Evolutionary conservation across 1,284 basidiomycete genomes (phyloP).

Genomic region (Ganoderma leucocontextum): DNA sequence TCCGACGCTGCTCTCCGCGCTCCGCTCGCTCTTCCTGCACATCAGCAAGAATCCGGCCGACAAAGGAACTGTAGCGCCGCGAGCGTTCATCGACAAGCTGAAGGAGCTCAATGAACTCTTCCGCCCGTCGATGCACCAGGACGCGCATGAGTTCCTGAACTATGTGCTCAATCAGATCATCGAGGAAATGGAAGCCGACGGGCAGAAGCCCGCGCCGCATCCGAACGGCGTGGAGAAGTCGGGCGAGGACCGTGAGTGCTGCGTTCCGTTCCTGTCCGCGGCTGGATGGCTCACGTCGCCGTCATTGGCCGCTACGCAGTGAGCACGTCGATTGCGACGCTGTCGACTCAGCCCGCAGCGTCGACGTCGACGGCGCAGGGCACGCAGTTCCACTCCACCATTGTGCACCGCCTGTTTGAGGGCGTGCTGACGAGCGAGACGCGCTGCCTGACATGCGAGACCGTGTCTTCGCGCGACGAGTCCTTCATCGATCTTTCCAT

Average conservation of each 20-base stretch:
- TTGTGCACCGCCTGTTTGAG: slow-evolving; percentile 94
- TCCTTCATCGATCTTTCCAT: slow-evolving; percentile 97
- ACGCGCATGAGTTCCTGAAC: slow-evolving; percentile 97
- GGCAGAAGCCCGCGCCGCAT: slow-evolving; percentile 45
- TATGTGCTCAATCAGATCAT: slow-evolving; percentile 93
- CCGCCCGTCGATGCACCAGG: slow-evolving; percentile 89
- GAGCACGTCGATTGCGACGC: slow-evolving; percentile 62
- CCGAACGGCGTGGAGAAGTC: slow-evolving; percentile 42
- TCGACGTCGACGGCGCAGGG: slow-evolving; percentile 39
- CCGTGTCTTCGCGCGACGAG: slow-evolving; percentile 95
- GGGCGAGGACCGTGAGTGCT: slow-evolving; percentile 62
- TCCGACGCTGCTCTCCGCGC: slow-evolving; percentile 86
- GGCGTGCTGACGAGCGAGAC: slow-evolving; percentile 96
- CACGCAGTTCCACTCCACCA: slow-evolving; percentile 62
- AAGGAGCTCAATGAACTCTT: slow-evolving; percentile 90
- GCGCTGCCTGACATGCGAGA: slow-evolving; percentile 96
- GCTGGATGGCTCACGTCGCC: slow-evolving; percentile 13
- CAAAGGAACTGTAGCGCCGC: slow-evolving; percentile 87
- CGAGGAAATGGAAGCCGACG: slow-evolving; percentile 88
- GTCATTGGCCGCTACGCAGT: slow-evolving; percentile 47
- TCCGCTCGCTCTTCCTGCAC: slow-evolving; percentile 89
- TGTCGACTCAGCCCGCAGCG: slow-evolving; percentile 44
- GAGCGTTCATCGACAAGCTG: slow-evolving; percentile 90
- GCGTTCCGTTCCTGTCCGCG: not conserved
- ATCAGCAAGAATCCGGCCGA: slow-evolving; percentile 80